Conservation (phyloP, 805 yeast genomes). For the Jamesozyma lodderae region DNA sequence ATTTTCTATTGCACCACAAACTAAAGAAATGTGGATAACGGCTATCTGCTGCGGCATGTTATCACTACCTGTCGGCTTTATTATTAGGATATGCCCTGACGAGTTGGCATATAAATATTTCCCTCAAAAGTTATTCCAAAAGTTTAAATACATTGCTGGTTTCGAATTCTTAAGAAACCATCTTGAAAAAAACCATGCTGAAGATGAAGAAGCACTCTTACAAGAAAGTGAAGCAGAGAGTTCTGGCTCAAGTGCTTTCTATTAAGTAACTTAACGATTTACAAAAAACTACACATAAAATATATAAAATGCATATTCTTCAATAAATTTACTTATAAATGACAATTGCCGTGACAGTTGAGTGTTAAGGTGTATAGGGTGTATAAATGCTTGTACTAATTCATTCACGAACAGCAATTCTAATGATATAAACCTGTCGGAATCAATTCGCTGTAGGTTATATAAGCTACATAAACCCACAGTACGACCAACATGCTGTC, state of each 20-base stretch:
- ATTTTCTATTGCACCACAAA: constrained; percentile 70
- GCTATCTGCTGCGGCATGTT: constrained; percentile 74
- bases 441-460: too few relatives aligned
- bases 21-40: constrained; percentile 83
- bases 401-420: too few relatives aligned
- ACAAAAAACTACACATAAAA: background rate
- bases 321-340: too few relatives aligned
- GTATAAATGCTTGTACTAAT: too few relatives aligned
- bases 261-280: background rate
- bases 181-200: constrained; percentile 9
- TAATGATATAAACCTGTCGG: too few relatives aligned
- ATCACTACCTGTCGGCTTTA: constrained; percentile 70
- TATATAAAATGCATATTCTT: background rate
- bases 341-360: too few relatives aligned
- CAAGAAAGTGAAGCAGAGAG: constrained; percentile 5
- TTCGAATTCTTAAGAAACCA: constrained; percentile 20
- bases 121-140: constrained; percentile 40
- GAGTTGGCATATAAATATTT: constrained; percentile 53
- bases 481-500: too few relatives aligned
- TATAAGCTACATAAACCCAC: too few relatives aligned
- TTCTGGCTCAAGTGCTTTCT: constrained; percentile 27
- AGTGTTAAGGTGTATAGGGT: too few relatives aligned
- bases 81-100: constrained; percentile 80
- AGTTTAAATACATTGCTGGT: constrained; percentile 14
- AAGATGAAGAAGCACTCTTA: constrained; percentile 24